Percentiles rank a stretch among this genome's conserved stretches.
Conservation (phyloP, 2,329 filamentous ascomycete species). For the Ceratocystis smalleyi region DNA sequence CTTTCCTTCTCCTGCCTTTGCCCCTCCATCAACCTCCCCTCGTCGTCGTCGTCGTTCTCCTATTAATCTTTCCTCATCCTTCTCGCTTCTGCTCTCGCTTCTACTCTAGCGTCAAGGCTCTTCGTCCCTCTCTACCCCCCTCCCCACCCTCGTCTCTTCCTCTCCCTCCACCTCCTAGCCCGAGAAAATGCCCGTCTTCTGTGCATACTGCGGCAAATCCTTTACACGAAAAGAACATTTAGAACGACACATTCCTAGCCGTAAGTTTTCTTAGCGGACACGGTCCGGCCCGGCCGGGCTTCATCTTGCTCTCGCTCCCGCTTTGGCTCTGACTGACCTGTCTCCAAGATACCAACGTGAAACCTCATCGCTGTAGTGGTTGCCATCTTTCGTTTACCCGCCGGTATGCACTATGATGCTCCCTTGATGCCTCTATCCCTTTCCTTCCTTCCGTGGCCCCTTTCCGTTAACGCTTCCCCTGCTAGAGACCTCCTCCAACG, state of each 20-base stretch:
- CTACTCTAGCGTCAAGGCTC: neutral
- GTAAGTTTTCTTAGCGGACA: conserved; percentile 25
- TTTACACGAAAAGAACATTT: conserved; percentile 42
- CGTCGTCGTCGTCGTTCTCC: neutral
- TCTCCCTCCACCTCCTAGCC: neutral
- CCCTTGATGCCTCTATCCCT: neutral
- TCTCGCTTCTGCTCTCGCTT: neutral
- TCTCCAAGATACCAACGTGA: conserved; percentile 37
- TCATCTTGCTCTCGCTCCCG: neutral
- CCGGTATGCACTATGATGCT: conserved; percentile 25
- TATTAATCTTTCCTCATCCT: neutral
- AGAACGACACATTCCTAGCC: conserved; percentile 38
- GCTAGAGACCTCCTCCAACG: conserved; percentile 35
- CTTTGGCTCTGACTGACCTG: conserved; percentile 16
- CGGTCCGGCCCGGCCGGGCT: neutral
- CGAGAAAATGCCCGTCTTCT: conserved; percentile 27
- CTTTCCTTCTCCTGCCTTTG: neutral
- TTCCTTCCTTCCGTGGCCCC: neutral
- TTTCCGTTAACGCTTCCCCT: neutral
- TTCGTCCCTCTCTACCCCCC: neutral
- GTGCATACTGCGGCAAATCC: conserved; percentile 38
- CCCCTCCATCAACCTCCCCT: too few relatives aligned
- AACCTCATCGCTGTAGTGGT: conserved; percentile 34
- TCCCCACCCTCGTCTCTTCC: neutral
- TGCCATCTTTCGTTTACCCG: conserved; percentile 37